phyloP scores from a whole-genome alignment of 2,329 filamentous ascomycete species.

The Capronia coronata region DNA sequence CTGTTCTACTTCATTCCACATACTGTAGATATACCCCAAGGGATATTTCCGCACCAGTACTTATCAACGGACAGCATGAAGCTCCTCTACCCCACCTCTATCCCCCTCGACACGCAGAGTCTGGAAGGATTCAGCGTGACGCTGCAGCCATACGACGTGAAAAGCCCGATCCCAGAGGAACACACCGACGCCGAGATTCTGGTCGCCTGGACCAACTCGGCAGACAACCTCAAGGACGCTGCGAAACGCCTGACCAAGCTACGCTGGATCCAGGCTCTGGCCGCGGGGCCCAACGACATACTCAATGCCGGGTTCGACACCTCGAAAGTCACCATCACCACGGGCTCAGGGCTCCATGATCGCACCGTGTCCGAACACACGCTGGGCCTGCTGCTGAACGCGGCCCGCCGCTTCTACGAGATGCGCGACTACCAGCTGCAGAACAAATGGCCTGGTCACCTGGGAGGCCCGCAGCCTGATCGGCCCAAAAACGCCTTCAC shows the following conservation, averaged over 20 bases:
- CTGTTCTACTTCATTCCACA: no score
- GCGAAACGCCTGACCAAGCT: conserved; percentile 51
- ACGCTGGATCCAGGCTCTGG: conserved; percentile 61
- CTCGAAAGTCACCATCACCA: conserved; percentile 49
- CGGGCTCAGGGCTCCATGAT: conserved; percentile 59
- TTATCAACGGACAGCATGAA: conserved; percentile 38
- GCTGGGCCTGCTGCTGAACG: conserved; percentile 43
- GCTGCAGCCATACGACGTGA: conserved; percentile 57
- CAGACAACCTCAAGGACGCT: conserved; percentile 54
- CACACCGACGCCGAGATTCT: conserved; percentile 55
- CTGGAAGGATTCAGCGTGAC: conserved; percentile 54
- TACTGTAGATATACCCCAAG: no score
- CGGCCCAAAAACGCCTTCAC: conserved; percentile 51
- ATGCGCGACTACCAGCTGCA: conserved; percentile 54
- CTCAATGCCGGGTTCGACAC: conserved; percentile 55
- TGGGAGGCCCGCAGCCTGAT: conserved; percentile 50
- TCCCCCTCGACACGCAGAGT: conserved; percentile 49
- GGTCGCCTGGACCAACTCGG: conserved; percentile 56
- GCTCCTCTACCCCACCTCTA: conserved; percentile 60
- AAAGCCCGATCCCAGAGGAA: conserved; percentile 50
- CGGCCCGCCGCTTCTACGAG: conserved; percentile 24
- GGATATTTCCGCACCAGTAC: no score
- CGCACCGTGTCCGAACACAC: conserved; percentile 60
- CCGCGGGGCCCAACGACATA: conserved; percentile 61
- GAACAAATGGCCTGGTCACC: conserved; percentile 54